phyloP scores from a whole-genome alignment of 192 early-diverging fungal species.

The Geosiphon pyriformis region DNA sequence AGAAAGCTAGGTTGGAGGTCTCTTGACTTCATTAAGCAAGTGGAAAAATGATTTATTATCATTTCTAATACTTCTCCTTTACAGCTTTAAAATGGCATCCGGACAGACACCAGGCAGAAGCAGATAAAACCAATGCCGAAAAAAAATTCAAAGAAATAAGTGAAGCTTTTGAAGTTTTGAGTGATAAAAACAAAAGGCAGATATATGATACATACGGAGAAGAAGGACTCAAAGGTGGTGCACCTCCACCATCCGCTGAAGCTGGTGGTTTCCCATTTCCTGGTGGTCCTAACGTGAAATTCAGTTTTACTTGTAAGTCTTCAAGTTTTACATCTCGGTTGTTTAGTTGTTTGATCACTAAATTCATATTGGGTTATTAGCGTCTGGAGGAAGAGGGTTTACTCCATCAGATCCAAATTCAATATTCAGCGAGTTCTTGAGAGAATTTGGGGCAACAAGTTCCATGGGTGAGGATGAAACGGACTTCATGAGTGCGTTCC shows the following conservation, averaged over 20 bases:
- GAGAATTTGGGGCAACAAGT: constrained; percentile 42
- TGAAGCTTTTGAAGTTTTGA: constrained; percentile 94
- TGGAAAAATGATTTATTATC: not conserved
- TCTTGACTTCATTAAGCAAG: not conserved
- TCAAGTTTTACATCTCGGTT: not conserved
- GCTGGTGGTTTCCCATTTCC: constrained; percentile 45
- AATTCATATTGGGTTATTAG: too few species aligned
- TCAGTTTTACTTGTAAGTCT: constrained; percentile 46
- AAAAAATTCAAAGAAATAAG: constrained; percentile 95
- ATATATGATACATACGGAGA: constrained; percentile 96
- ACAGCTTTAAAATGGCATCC: constrained; percentile 77
- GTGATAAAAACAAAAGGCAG: constrained; percentile 87
- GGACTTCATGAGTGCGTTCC: constrained; percentile 28
- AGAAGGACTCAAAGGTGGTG: constrained; percentile 84
- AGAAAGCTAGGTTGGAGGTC: constrained; percentile 38
- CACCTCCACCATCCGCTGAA: constrained; percentile 28
- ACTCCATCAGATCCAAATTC: constrained; percentile 74
- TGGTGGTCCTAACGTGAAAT: constrained; percentile 57
- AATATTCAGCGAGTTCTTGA: constrained; percentile 89
- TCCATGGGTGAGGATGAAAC: constrained; percentile 52
- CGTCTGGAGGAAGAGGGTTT: constrained; percentile 56
- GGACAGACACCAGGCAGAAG: constrained; percentile 52
- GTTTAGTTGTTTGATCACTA: too few species aligned
- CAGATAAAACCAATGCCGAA: constrained; percentile 64
- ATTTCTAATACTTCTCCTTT: not conserved